These are phyloP conservation scores for Globisporangium viniferum DNA, from an alignment of 352 stramenopile genomes.

Conservation along the genomic window DNA sequence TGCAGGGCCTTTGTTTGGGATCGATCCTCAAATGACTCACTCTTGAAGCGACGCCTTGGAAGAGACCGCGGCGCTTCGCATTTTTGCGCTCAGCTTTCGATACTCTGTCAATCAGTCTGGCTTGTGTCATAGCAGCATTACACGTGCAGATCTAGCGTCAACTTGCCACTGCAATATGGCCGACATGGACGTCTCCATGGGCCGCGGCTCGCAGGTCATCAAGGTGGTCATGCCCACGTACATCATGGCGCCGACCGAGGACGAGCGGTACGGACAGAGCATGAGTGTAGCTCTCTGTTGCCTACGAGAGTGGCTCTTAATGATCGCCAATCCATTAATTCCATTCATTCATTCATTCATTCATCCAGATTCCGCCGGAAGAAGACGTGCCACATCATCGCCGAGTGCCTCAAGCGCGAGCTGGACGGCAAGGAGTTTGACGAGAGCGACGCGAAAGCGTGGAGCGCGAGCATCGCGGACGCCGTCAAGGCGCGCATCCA, in stretches of 20 bases:
- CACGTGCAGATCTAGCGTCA: background rate
- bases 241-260: slow-evolving; percentile 78
- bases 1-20: no score
- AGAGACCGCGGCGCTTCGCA: background rate
- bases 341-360: background rate
- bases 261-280: slow-evolving; percentile 48
- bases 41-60: background rate
- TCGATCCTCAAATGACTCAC: background rate
- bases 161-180: slow-evolving; percentile 27
- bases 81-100: background rate
- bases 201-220: slow-evolving; percentile 61
- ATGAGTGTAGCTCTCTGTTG: no score
- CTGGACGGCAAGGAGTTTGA: slow-evolving; percentile 76
- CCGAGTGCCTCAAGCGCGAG: slow-evolving; percentile 61
- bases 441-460: slow-evolving; percentile 64
- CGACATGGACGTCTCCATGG: slow-evolving; percentile 38
- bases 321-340: background rate
- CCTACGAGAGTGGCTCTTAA: background rate
- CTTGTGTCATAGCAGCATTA: background rate
- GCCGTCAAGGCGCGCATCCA: slow-evolving; percentile 57
- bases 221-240: slow-evolving; percentile 82
- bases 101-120: background rate
- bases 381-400: slow-evolving; percentile 70
- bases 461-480: slow-evolving; percentile 66
- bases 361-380: slow-evolving; percentile 61